Conservation (phyloP, 495 filamentous ascomycete species). For the Podospora bellae-mahoneyi region DNA sequence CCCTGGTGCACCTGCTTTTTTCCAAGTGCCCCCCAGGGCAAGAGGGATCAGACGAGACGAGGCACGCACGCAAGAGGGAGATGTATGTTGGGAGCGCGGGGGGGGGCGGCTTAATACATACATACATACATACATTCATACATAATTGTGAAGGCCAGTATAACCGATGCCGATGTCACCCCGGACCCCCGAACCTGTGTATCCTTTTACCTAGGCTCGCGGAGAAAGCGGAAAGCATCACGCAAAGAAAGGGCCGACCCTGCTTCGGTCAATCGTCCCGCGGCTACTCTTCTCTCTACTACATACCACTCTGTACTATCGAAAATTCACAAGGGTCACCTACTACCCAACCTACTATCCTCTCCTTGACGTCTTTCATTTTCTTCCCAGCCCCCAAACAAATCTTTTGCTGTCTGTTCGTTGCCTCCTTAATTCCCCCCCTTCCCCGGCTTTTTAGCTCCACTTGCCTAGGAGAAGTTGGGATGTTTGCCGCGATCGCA, state of each 20-base stretch:
- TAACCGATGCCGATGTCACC: constrained; percentile 13
- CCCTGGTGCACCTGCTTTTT: not conserved
- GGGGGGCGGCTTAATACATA: not conserved
- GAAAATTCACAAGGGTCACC: constrained; percentile 13
- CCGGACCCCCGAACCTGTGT: constrained; percentile 11
- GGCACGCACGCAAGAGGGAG: not conserved
- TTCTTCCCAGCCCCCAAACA: not conserved
- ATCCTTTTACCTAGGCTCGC: constrained; percentile 24
- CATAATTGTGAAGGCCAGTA: too few species aligned
- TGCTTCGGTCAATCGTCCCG: constrained; percentile 23
- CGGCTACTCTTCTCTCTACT: constrained; percentile 12
- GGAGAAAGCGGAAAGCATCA: constrained; percentile 12
- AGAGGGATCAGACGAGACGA: not conserved
- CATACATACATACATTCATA: not conserved
- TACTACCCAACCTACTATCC: not conserved
- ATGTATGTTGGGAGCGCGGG: too few species aligned
- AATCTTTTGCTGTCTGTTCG: not conserved
- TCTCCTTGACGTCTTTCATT: not conserved
- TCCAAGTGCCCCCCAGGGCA: too few species aligned
- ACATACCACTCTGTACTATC: not conserved
- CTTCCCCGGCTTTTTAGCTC: constrained; percentile 3
- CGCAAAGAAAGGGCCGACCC: constrained; percentile 14
- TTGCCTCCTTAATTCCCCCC: constrained; percentile 8
- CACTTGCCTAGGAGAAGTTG: constrained; percentile 13
- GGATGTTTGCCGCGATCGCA: constrained; percentile 35